Base-by-base conservation (phyloP, 257 asterid species). In the Linderniella brevidens region DNA sequence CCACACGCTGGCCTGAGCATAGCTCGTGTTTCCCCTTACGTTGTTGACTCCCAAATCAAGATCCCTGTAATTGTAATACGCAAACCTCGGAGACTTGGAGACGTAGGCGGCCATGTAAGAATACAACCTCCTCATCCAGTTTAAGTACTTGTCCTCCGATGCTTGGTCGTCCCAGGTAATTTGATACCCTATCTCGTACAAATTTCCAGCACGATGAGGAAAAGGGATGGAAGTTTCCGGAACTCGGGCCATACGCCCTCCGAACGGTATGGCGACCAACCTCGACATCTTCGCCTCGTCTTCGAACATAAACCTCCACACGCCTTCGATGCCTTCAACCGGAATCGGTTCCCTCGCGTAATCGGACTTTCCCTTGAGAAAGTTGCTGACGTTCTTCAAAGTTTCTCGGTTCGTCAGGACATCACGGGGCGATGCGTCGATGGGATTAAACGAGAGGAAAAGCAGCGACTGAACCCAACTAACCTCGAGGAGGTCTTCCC, bases 381-480 rank as follows among this genome's bases (percentile, higher is more conserved):
- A 40, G 44, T 11, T 40, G 44, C 8, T 45, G 10, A 9, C 18
- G 49, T 14, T 8, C 25, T 19, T 45, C 49, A 45, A 14, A 45
- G 5, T 14, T 9, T 11, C 8, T 15, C 49, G 8, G 17, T 15
- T 13, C 10, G 17, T 14, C 8, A 14, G 8, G 49, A 45, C 17
- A n/a, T 45, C 32, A 4, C 9, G 9, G 49, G 6, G 10, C 20
- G 5, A 6, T 0, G 9, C 8, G 49, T 11, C 32, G 32, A 25
- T 25, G 32, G 32, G 32, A 25, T 25, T 25, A 25, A 25, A 25
- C 4, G 32, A 25, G 35, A 51, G 19, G 10, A 37, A 17, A 20
- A 53, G 38, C 13, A 39, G 13, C 20, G 49, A 20, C 12, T 53
- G 48, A n/a, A 53, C 15, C 57, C 57, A 53, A 39, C 49, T 53